These are phyloP conservation scores for Wickerhamomyces xylosicus DNA, from an alignment of 805 yeast genomes.

Conservation along the genomic window DNA sequence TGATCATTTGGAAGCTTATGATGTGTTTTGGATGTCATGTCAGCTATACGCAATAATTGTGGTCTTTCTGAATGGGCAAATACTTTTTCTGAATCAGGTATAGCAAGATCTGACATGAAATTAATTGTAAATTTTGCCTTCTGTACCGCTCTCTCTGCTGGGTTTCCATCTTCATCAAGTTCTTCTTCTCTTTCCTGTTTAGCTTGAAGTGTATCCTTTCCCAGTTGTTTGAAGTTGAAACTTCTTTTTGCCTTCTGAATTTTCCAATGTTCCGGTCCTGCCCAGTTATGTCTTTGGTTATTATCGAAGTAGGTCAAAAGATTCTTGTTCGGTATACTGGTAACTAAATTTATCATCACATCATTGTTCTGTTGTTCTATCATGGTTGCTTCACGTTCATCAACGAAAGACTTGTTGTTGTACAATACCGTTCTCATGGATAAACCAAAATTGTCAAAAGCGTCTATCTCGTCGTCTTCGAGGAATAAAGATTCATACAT, in stretches of 20 bases:
- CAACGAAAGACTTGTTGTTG: conserved; percentile 13
- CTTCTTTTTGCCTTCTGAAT: conserved; percentile 43
- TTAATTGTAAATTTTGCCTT: conserved; percentile 31
- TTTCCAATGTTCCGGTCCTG: conserved; percentile 93
- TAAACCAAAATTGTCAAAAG: conserved; percentile 17
- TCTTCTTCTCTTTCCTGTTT: conserved; percentile 1
- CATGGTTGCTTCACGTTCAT: conserved; percentile 5
- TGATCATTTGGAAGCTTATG: conserved; percentile 64
- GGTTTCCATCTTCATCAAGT: background rate
- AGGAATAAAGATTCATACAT: conserved; percentile 19
- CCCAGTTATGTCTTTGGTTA: conserved; percentile 61
- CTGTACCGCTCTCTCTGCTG: conserved; percentile 6
- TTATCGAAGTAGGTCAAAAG: conserved; percentile 76
- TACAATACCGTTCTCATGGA: conserved; percentile 16
- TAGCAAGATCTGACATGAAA: conserved; percentile 23
- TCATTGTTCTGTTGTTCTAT: conserved; percentile 10
- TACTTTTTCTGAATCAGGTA: conserved; percentile 26
- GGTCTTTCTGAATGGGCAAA: conserved; percentile 23
- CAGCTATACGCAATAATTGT: conserved; percentile 30
- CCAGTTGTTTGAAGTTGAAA: conserved; percentile 12
- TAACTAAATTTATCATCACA: conserved; percentile 8
- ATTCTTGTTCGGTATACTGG: conserved; percentile 39
- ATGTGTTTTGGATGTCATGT: conserved; percentile 30
- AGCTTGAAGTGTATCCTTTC: background rate
- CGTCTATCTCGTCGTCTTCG: conserved; percentile 11